Conservation (phyloP, 345 rosid genomes). For the Mangifera indica region DNA sequence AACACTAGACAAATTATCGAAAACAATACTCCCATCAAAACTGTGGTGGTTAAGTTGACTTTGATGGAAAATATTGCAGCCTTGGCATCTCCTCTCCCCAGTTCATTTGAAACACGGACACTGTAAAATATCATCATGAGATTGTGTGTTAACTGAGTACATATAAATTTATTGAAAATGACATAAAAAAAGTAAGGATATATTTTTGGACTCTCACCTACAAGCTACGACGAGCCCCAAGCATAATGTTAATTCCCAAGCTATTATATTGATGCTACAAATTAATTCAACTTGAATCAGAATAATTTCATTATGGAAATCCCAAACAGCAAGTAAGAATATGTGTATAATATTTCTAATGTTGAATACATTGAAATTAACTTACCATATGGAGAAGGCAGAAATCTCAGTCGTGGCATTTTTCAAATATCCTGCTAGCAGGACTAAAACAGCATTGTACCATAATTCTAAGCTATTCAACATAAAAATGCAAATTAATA, state of each 20-base stretch:
- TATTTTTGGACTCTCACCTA: slow-evolving; percentile 22
- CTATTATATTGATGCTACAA: slow-evolving; percentile 43
- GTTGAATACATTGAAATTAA: not conserved
- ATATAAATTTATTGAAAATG: too few relatives aligned
- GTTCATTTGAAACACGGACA: slow-evolving; percentile 58
- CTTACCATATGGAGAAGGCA: slow-evolving; percentile 56
- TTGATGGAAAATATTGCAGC: slow-evolving; percentile 48
- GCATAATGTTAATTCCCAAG: slow-evolving; percentile 54
- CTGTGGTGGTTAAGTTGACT: slow-evolving; percentile 36
- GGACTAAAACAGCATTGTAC: slow-evolving; percentile 52
- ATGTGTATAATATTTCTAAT: too few relatives aligned
- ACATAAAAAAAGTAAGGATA: too few relatives aligned
- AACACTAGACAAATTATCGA: slow-evolving; percentile 38
- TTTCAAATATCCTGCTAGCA: slow-evolving; percentile 52
- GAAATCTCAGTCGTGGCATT: slow-evolving; percentile 51
- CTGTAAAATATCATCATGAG: too few relatives aligned
- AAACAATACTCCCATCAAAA: slow-evolving; percentile 40
- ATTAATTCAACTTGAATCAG: not conserved
- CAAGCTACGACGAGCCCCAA: slow-evolving; percentile 56
- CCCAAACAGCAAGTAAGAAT: too few relatives aligned
- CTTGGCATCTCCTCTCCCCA: slow-evolving; percentile 53
- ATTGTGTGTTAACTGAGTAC: too few relatives aligned
- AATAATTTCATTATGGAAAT: too few relatives aligned
- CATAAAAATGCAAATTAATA: not conserved
- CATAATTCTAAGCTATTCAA: slow-evolving; percentile 49